Percentiles rank a stretch among this genome's conserved stretches.
phyloP scores from a whole-genome alignment of 1,284 basidiomycete genomes.

The Serendipita sp. region DNA sequence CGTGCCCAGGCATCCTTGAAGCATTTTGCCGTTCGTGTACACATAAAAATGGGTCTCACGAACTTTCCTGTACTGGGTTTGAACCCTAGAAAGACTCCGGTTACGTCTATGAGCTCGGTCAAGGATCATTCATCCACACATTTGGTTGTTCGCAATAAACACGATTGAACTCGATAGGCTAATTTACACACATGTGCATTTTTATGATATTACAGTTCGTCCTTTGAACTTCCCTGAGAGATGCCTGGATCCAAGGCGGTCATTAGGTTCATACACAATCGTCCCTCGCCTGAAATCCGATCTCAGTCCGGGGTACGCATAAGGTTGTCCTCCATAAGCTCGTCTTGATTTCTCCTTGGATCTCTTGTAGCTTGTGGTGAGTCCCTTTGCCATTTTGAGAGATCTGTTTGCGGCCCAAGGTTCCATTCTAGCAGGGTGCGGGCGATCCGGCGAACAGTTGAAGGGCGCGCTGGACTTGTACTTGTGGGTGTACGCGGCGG shows the following conservation, averaged over 20 bases:
- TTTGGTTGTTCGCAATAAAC: not conserved
- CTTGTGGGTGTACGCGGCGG: not conserved
- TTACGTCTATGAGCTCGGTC: too few relatives aligned
- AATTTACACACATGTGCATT: not conserved
- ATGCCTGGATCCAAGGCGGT: not conserved
- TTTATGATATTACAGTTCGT: not conserved
- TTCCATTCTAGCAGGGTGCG: not conserved
- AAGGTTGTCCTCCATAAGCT: not conserved
- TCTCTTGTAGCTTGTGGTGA: not conserved
- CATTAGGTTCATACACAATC: not conserved
- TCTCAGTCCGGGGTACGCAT: not conserved
- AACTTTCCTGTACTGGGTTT: conserved; percentile 5
- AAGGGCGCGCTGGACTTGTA: conserved; percentile 4
- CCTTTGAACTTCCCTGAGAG: not conserved
- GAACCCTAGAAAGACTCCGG: not conserved
- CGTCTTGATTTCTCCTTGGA: not conserved
- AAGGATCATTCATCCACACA: not conserved
- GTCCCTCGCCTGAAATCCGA: not conserved
- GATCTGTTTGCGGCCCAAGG: conserved; percentile 4
- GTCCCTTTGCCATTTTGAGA: conserved; percentile 1
- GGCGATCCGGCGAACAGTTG: conserved; percentile 1
- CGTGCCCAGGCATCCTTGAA: not conserved
- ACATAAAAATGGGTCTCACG: conserved; percentile 2
- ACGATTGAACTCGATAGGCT: not conserved
- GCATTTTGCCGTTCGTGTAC: not conserved